These are phyloP conservation scores for Pachyrhizus erosus DNA, from an alignment of 306 rosid genomes.

Conservation along the genomic window DNA sequence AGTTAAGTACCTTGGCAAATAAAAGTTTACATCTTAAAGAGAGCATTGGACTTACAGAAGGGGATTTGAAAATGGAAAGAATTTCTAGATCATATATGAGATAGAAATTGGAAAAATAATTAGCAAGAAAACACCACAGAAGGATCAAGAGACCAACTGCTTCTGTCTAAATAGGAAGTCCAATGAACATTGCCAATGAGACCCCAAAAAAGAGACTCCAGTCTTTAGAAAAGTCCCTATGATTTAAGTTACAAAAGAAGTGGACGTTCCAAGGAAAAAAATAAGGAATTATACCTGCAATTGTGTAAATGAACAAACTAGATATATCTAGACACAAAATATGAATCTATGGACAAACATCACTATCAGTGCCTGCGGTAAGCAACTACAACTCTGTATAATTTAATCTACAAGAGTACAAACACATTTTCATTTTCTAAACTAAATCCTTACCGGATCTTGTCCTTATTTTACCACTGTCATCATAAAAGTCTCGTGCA, in stretches of 20 bases:
- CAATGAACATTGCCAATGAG: not conserved
- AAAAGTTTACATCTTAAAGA: not conserved
- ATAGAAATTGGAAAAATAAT: constrained; percentile 9
- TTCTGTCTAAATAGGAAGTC: not conserved
- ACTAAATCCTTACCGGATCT: constrained; percentile 59
- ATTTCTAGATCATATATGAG: not conserved
- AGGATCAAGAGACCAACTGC: not conserved
- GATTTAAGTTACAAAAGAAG: not conserved
- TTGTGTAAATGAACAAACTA: constrained; percentile 20
- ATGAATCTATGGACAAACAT: not conserved
- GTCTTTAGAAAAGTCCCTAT: not conserved
- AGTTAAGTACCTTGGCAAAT: not conserved
- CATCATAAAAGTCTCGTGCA: constrained; percentile 81
- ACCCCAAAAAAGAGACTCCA: not conserved
- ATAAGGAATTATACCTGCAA: constrained; percentile 10
- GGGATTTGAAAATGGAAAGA: not conserved
- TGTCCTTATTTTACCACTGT: constrained; percentile 52
- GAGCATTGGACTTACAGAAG: not conserved
- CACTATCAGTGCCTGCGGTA: not conserved
- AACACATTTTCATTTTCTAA: constrained; percentile 17
- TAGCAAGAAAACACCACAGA: not conserved
- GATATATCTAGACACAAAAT: not conserved
- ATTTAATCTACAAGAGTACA: constrained; percentile 22
- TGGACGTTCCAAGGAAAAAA: constrained; percentile 6
- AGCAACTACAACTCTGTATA: constrained; percentile 2